These are phyloP conservation scores for Benincasa hispida DNA, from an alignment of 306 rosid species.

Conservation along the genomic window DNA sequence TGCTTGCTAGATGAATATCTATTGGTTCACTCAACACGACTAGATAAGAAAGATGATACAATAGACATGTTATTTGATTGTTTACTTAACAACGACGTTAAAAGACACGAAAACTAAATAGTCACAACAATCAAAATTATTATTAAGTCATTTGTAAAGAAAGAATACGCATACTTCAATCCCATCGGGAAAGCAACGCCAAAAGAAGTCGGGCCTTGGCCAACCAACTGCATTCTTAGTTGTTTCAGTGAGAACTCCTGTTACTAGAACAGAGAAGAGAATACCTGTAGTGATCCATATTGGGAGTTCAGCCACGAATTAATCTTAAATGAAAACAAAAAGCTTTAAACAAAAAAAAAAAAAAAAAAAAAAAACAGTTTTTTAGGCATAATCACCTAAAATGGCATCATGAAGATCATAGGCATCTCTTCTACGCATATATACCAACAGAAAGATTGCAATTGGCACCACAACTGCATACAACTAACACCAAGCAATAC, in stretches of 20 bases:
- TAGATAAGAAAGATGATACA: too few relatives aligned
- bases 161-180: neutral
- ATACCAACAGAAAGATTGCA: conserved; percentile 40
- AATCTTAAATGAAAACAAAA: neutral
- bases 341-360: neutral
- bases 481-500: neutral
- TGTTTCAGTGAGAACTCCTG: neutral
- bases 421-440: conserved; percentile 59
- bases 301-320: neutral
- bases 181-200: conserved; percentile 5
- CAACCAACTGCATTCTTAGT: neutral
- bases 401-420: conserved; percentile 77
- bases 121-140: neutral
- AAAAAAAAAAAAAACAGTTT: too few relatives aligned
- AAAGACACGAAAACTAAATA: too few relatives aligned
- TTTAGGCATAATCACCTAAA: neutral
- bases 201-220: conserved; percentile 5
- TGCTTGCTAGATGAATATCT: too few relatives aligned
- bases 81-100: too few relatives aligned
- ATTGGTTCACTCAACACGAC: too few relatives aligned
- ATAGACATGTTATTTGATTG: too few relatives aligned
- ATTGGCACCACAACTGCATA: conserved; percentile 28
- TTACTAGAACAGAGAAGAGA: neutral
- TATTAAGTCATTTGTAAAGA: too few relatives aligned
- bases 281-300: neutral